These are phyloP conservation scores for Lasiosphaeris hirsuta DNA, from an alignment of 495 filamentous ascomycete species.

Conservation along the genomic window DNA sequence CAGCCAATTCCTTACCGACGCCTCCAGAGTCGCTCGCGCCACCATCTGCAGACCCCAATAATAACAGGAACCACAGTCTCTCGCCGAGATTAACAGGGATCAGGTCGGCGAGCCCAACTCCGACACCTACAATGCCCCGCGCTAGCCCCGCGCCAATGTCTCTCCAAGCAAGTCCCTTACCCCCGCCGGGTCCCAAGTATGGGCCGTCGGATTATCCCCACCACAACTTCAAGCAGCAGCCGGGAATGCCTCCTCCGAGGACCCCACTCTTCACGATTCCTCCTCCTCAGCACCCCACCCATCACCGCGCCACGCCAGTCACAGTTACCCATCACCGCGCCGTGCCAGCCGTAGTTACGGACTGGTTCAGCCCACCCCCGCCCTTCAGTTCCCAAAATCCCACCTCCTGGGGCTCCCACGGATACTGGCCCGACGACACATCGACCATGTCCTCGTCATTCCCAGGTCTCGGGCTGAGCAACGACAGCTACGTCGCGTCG, in stretches of 20 bases:
- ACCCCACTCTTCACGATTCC: constrained; percentile 38
- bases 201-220: constrained; percentile 9
- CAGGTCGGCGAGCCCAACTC: constrained; percentile 15
- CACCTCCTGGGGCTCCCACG: constrained; percentile 18
- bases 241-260: constrained; percentile 18
- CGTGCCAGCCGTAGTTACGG: constrained; percentile 21
- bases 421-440: constrained; percentile 16
- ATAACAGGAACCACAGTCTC: constrained; percentile 9
- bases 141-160: constrained; percentile 14
- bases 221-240: constrained; percentile 25
- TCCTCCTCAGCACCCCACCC: constrained; percentile 27
- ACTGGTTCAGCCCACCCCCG: constrained; percentile 42
- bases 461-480: constrained; percentile 16
- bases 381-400: constrained; percentile 47
- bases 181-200: constrained; percentile 20
- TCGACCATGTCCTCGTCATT: constrained; percentile 8
- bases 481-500: constrained; percentile 4
- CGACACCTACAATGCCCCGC: constrained; percentile 22
- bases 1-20: constrained; percentile 21
- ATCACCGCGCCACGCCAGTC: constrained; percentile 39
- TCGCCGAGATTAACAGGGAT: constrained; percentile 16
- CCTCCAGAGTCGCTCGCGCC: constrained; percentile 30
- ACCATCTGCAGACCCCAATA: constrained; percentile 10
- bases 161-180: constrained; percentile 15
- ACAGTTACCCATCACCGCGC: constrained; percentile 29